Conservation (phyloP, 2,329 filamentous ascomycete species). For the Onygena corvina region DNA sequence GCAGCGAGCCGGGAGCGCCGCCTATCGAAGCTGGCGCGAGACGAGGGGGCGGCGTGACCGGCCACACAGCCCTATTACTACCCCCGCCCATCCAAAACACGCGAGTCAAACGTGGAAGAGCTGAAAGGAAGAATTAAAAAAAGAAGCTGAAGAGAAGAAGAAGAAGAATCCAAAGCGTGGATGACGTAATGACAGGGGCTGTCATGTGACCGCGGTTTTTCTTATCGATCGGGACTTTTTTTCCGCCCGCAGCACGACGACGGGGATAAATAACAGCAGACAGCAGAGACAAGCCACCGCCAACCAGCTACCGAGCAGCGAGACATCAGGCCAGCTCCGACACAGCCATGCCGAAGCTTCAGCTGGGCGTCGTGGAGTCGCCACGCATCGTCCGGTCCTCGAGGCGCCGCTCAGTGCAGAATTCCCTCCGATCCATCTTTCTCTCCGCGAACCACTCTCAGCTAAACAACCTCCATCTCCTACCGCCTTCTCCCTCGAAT, state of each 20-base stretch:
- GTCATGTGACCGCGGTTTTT: too few relatives aligned
- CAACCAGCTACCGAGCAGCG: too few relatives aligned
- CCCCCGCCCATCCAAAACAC: too few relatives aligned
- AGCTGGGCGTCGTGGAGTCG: constrained; percentile 30
- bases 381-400: constrained; percentile 30
- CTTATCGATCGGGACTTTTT: too few relatives aligned
- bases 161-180: too few relatives aligned
- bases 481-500: neutral
- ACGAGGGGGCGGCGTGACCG: too few relatives aligned
- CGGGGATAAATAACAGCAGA: neutral
- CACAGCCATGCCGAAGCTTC: constrained; percentile 30
- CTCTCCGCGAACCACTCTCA: neutral
- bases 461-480: constrained; percentile 1
- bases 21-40: neutral
- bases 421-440: constrained; percentile 1
- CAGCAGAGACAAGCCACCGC: neutral
- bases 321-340: neutral
- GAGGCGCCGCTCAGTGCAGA: neutral
- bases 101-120: neutral
- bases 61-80: too few relatives aligned
- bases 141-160: too few relatives aligned
- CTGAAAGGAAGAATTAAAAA: too few relatives aligned
- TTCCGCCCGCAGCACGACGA: too few relatives aligned
- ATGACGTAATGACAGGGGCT: too few relatives aligned
- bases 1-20: neutral